Conservation (phyloP, 2,329 filamentous ascomycete species). For the Trichophyton rubrum region DNA sequence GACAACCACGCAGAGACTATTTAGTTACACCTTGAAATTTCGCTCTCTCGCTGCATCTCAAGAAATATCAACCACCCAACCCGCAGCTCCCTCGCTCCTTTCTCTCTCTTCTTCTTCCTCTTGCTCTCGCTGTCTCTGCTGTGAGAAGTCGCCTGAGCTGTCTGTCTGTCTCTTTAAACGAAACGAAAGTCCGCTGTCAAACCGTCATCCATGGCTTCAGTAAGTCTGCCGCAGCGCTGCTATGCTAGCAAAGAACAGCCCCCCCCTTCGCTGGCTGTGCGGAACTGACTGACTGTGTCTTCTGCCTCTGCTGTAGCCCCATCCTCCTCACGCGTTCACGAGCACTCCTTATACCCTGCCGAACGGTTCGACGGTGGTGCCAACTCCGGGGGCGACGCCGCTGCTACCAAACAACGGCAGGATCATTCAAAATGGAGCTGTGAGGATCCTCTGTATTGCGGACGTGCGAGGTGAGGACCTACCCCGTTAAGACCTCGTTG, state of each 20-base stretch:
- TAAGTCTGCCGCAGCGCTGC: slow-evolving; percentile 21
- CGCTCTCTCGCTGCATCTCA: background rate
- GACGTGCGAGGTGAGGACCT: slow-evolving; percentile 37
- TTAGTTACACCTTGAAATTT: slow-evolving; percentile 1
- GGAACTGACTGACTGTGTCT: slow-evolving; percentile 16
- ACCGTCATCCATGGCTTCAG: slow-evolving; percentile 35
- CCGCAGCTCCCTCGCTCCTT: background rate
- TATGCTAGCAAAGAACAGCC: background rate
- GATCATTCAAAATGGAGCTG: slow-evolving; percentile 37
- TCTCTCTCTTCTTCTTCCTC: background rate
- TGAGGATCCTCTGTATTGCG: slow-evolving; percentile 38
- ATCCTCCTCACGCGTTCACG: slow-evolving; percentile 32
- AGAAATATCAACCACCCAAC: background rate
- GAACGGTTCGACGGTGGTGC: slow-evolving; percentile 34
- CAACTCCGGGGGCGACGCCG: slow-evolving; percentile 35
- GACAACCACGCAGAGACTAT: background rate
- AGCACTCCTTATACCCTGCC: slow-evolving; percentile 34
- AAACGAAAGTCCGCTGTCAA: background rate
- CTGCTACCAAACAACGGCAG: slow-evolving; percentile 40
- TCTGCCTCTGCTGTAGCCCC: slow-evolving; percentile 24
- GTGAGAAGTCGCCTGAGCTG: background rate
- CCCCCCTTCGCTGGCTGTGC: background rate
- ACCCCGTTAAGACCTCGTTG: background rate
- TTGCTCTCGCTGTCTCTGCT: background rate
- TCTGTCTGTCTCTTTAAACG: background rate